These are phyloP conservation scores for Trichothecium roseum DNA, from an alignment of 2,329 filamentous ascomycete species.

Conservation along the genomic window DNA sequence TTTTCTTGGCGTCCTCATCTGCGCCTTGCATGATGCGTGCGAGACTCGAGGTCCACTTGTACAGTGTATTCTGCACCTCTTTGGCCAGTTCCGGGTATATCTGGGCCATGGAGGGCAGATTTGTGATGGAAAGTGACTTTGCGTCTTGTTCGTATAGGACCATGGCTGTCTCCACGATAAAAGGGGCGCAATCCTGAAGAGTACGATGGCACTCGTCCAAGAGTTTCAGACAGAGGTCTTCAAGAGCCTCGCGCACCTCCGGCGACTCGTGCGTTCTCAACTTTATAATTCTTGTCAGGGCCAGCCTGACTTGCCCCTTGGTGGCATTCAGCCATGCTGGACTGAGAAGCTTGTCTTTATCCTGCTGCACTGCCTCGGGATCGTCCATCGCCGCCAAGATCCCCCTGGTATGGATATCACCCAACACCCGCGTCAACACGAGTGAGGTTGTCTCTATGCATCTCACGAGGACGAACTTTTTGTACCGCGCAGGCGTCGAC, in stretches of 20 bases:
- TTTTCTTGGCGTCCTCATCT: constrained; percentile 68
- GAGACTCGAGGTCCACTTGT: constrained; percentile 73
- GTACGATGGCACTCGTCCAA: constrained; percentile 71
- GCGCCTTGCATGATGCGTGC: constrained; percentile 74
- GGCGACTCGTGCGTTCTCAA: constrained; percentile 59
- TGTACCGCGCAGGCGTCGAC: constrained; percentile 52
- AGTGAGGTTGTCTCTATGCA: constrained; percentile 48
- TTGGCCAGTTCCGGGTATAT: constrained; percentile 54
- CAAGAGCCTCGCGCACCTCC: constrained; percentile 58
- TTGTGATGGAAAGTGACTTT: constrained; percentile 32
- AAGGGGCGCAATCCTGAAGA: constrained; percentile 54
- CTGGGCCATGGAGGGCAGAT: constrained; percentile 49
- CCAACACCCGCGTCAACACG: constrained; percentile 43
- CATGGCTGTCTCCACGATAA: constrained; percentile 76
- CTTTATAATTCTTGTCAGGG: constrained; percentile 66
- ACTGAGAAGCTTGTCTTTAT: constrained; percentile 28
- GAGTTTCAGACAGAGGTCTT: constrained; percentile 61
- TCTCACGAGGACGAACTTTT: constrained; percentile 48
- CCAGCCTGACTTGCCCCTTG: constrained; percentile 69
- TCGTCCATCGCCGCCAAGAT: constrained; percentile 25
- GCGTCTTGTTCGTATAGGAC: constrained; percentile 45
- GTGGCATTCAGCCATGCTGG: constrained; percentile 71
- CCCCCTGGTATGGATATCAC: constrained; percentile 43
- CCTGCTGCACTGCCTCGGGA: constrained; percentile 7
- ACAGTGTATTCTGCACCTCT: constrained; percentile 58